These are phyloP conservation scores for Plasmodium relictum DNA, from an alignment of 169 alveolate genomes.

Conservation along the genomic window DNA sequence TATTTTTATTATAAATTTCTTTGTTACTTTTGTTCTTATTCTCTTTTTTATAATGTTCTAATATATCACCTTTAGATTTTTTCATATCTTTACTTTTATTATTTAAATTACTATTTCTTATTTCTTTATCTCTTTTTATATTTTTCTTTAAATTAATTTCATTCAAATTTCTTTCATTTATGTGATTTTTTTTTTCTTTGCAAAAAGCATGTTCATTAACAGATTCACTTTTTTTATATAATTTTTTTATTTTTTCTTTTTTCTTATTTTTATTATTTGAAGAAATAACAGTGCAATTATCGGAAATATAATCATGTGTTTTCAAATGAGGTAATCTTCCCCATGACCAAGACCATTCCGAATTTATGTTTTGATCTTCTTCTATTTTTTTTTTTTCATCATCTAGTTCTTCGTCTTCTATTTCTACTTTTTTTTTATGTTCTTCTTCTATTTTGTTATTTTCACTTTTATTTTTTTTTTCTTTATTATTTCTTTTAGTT, in stretches of 20 bases:
- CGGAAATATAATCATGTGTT: slow-evolving; percentile 27
- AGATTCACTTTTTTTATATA: slow-evolving; percentile 33
- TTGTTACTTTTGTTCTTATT: not conserved
- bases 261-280: slow-evolving; percentile 37
- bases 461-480: slow-evolving; percentile 9
- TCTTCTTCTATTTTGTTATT: not conserved
- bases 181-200: slow-evolving; percentile 1
- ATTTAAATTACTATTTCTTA: not conserved
- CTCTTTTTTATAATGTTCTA: slow-evolving; percentile 7
- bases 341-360: slow-evolving; percentile 79
- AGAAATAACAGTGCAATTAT: slow-evolving; percentile 39
- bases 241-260: slow-evolving; percentile 33
- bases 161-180: slow-evolving; percentile 43
- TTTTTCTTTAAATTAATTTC: slow-evolving; percentile 28
- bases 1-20: not conserved
- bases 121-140: not conserved
- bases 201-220: slow-evolving; percentile 25
- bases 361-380: slow-evolving; percentile 52
- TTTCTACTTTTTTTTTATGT: not conserved
- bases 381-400: slow-evolving; percentile 9
- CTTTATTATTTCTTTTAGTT: not conserved
- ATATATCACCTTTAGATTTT: slow-evolving; percentile 1
- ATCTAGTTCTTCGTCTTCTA: not conserved
- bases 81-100: not conserved
- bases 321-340: slow-evolving; percentile 77